These are phyloP conservation scores for Austropuccinia psidii DNA, from an alignment of 1,284 basidiomycete species.

Conservation along the genomic window DNA sequence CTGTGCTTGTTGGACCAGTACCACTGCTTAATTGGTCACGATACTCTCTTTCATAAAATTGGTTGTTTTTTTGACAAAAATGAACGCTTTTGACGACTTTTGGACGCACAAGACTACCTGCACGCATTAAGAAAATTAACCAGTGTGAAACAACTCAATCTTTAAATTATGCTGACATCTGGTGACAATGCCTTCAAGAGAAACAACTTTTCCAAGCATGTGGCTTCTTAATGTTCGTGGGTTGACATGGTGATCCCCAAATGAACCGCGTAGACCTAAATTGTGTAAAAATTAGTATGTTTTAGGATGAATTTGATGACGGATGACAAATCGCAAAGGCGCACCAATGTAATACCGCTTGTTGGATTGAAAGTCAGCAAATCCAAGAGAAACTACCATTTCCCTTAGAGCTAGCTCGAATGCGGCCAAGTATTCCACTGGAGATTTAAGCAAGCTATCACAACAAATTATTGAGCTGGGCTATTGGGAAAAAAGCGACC, in stretches of 20 bases:
- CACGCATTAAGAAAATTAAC: neutral
- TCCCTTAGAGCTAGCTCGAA: constrained; percentile 76
- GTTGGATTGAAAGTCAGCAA: constrained; percentile 51
- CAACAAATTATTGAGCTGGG: constrained; percentile 1
- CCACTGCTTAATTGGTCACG: constrained; percentile 83
- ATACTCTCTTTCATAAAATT: constrained; percentile 82
- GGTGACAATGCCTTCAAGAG: constrained; percentile 95
- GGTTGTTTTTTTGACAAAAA: constrained; percentile 76
- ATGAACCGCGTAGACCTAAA: constrained; percentile 94
- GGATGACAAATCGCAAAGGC: neutral
- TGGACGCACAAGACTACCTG: constrained; percentile 83
- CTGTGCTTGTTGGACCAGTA: constrained; percentile 52
- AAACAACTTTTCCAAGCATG: constrained; percentile 93
- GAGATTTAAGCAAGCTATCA: constrained; percentile 71
- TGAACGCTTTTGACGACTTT: constrained; percentile 97
- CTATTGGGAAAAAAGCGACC: constrained; percentile 3
- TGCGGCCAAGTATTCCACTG: constrained; percentile 81
- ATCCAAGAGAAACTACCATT: constrained; percentile 64
- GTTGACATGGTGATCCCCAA: constrained; percentile 96
- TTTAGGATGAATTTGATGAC: neutral
- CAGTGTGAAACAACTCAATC: neutral
- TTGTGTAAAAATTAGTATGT: constrained; percentile 50
- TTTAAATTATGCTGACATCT: constrained; percentile 56
- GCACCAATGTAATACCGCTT: constrained; percentile 32
- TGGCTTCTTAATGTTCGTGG: constrained; percentile 80